Evolutionary conservation across 495 filamentous ascomycete species (phyloP), one percentile per base, ranked within the genome.

Genomic region (Penicillium odoratum): DNA sequence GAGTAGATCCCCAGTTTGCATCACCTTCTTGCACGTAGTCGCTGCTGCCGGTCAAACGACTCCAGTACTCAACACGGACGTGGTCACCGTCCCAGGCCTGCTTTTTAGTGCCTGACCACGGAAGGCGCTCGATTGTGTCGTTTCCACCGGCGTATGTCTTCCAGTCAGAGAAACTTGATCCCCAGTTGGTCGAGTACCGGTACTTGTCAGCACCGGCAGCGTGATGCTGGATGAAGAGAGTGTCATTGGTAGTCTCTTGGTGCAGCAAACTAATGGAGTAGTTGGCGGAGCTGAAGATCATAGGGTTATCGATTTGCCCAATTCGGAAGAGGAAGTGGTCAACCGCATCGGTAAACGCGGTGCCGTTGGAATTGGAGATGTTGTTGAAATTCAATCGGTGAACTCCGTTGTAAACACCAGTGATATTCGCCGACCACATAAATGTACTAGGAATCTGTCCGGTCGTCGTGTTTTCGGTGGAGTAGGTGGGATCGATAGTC

Each of bases 1-100:
- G 72, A 2, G 53, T 16, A 5, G 55, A 57, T 25, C 72, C 56
- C 58, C 73, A 78, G 42, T 64, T 69, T 29, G 76, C 60, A 63
- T 90, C 87, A 28, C 82, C 82, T 61, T 87, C 79, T 64, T 88
- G 86, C 6, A 83, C 67, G 56, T 88, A 85, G 57, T 79, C 76
- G 58, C 84, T 87, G 59, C 85, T 88, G 0, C 85, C 87, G 15
- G 84, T 78, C 44, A 79, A 73, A 42, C 77, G 76, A 66, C 80
- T 87, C 82, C 79, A 90, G 72, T 90, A 90, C 61, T 89, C 85
- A 31, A 87, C 81, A 7, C 79, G 77, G 3, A 89, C 70, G 63
- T 90, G 87, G 29, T 87, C 78, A 38, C 85, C 87, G 5, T 76
- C 51, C 87, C 87, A 90, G 9, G 69, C 72, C 65, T 90, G 87